These are phyloP conservation scores for sunflower (Helianthus annuus) DNA, from an alignment of 129 eudicot species.

Conservation along the genomic window HanXRQr2.0-SUNRISE NC_035441.2:145344383-145344882, in stretches of 20 bases:
- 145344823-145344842: slow-evolving; percentile 97
- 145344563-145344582: slow-evolving; percentile 58
- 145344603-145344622: slow-evolving; percentile 69
- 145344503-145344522: no score
- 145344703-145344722: slow-evolving; percentile 88
- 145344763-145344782: slow-evolving; percentile 74
- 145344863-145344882: slow-evolving; percentile 83
- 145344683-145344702: slow-evolving; percentile 9
- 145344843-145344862: slow-evolving; percentile 91
- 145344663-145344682: background rate
- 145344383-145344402: no score
- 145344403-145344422: no score
- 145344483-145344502: no score
- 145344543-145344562: slow-evolving; percentile 38
- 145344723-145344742: slow-evolving; percentile 89
- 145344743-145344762: slow-evolving; percentile 86
- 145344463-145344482: no score
- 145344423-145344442: no score
- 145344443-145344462: no score
- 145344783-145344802: slow-evolving; percentile 74
- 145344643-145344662: background rate
- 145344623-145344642: slow-evolving; percentile 66
- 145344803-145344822: slow-evolving; percentile 82
- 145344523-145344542: background rate
- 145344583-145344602: slow-evolving; percentile 65